Conservation (phyloP, 164 flowering plant genomes). For the Tetrastigma voinierianum region DNA sequence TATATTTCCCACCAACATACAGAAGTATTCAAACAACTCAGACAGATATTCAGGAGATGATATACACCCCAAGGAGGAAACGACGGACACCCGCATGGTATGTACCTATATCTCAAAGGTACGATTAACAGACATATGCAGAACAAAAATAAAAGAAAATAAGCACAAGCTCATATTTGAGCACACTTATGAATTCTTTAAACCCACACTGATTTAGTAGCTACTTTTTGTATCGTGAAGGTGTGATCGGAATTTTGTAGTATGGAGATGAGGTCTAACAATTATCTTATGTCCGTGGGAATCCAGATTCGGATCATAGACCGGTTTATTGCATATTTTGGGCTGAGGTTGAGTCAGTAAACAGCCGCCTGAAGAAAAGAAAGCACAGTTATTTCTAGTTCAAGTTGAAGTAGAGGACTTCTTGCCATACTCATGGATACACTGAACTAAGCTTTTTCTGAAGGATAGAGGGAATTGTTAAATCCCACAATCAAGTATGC, state of each 20-base stretch:
- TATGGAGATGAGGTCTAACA: conserved; percentile 73
- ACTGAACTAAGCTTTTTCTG: conserved; percentile 75
- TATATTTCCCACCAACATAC: conserved; percentile 92
- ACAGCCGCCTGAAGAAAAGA: conserved; percentile 45
- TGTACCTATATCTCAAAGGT: conserved; percentile 9
- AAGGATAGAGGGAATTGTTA: conserved; percentile 9
- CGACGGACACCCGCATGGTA: conserved; percentile 97
- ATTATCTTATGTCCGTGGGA: conserved; percentile 75
- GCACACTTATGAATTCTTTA: background rate
- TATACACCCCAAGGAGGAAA: conserved; percentile 85
- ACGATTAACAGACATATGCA: background rate
- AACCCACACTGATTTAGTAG: background rate
- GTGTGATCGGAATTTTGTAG: conserved; percentile 83
- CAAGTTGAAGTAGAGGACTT: conserved; percentile 75
- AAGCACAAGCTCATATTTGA: background rate
- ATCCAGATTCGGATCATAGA: conserved; percentile 74
- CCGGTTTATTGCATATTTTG: conserved; percentile 68
- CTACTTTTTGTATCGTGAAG: conserved; percentile 28
- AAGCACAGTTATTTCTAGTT: conserved; percentile 58
- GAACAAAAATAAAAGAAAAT: background rate
- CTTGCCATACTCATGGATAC: conserved; percentile 66
- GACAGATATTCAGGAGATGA: conserved; percentile 93
- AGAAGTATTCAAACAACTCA: conserved; percentile 88
- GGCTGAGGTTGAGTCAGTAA: conserved; percentile 68
- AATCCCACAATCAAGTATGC: conserved; percentile 20